Evolutionary conservation across 2,329 filamentous ascomycete genomes (phyloP), one percentile per base, ranked within the genome.

Genomic region (Fusarium stilboides): DNA sequence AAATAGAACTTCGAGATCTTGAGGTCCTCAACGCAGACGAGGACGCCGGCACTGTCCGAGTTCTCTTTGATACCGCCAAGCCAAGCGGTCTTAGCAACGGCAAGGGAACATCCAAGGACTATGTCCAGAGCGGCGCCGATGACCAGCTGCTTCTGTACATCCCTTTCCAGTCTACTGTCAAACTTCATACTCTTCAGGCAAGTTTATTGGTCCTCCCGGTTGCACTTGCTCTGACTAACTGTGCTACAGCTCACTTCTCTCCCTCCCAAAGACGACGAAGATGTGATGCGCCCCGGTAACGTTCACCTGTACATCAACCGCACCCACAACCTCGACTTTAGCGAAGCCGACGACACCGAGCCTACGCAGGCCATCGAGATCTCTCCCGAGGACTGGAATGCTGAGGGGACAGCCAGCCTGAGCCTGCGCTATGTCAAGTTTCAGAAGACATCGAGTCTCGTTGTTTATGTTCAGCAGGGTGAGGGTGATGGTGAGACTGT

Each of bases 51-150:
- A 85, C 86, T 37, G 92, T 94, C 58, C 87, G 90, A 71, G 88
- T 88, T 10, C 84, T 98, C 19, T 94, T 98, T 77, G 89, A 91
- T n/a, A 70, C 74, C 6, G 81, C 84, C 59, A 89, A 91, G 79
- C 94, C 94, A 8, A 88, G 85, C 55, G 85, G 85, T 2, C 79
- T 94, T 57, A 78, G 80, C 49, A 88, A 89, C 74, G 86, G 82
- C 57, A 89, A 89, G 76, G 62, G 68, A 34, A 79, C 70, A 22
- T 43, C 65, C 56, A 89, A 88, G 77, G 95, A 99, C 80, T 98
- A 93, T 91, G 90, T 98, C 22, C 93, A 98, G 84, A 98, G 94
- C 79, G 95, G 98, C 77, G 97, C 95, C 36, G 96, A 99, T 77
- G 94, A 98, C 82, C 96, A 99, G 84, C 84, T 99, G 66, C 92